phyloP scores from a whole-genome alignment of 768 basidiomycete species.

The Cyclocybe cylindracea region DNA sequence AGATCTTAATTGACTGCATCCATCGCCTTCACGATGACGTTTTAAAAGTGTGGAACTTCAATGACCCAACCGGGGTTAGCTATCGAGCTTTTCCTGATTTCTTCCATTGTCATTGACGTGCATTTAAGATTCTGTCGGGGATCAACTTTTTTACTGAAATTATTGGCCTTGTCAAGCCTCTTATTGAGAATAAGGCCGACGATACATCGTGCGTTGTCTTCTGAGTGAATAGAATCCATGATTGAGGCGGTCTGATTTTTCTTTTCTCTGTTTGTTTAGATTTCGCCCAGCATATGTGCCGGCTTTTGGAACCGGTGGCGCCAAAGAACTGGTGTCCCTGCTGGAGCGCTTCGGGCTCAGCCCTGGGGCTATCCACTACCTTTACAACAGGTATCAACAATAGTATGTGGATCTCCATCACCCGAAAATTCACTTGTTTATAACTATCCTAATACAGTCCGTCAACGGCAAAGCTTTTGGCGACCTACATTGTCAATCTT shows the following conservation, averaged over 20 bases:
- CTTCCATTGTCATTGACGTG: not conserved
- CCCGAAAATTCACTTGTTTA: not conserved
- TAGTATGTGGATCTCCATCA: slow-evolving; percentile 7
- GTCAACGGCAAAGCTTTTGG: slow-evolving; percentile 14
- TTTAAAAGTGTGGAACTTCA: slow-evolving; percentile 10
- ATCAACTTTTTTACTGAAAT: slow-evolving; percentile 7
- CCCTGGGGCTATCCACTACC: slow-evolving; percentile 4
- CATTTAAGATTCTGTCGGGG: slow-evolving; percentile 6
- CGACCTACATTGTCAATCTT: slow-evolving; percentile 20
- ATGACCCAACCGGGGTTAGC: slow-evolving; percentile 17
- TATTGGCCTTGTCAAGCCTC: slow-evolving; percentile 7
- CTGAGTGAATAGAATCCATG: not conserved
- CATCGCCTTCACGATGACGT: slow-evolving; percentile 13
- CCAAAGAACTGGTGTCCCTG: slow-evolving; percentile 2
- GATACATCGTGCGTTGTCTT: not conserved
- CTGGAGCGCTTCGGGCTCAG: slow-evolving; percentile 1
- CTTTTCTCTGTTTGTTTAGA: not conserved
- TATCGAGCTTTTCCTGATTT: slow-evolving; percentile 1
- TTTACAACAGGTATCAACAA: slow-evolving; percentile 8
- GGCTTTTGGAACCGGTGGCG: slow-evolving; percentile 8
- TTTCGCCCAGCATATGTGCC: not conserved
- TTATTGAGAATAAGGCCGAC: slow-evolving; percentile 1
- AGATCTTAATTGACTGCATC: slow-evolving; percentile 12
- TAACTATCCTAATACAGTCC: slow-evolving; percentile 3
- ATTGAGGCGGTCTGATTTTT: not conserved